These are phyloP conservation scores for Coprinopsis sp. DNA, from an alignment of 768 basidiomycete genomes.

Conservation along the genomic window DNA sequence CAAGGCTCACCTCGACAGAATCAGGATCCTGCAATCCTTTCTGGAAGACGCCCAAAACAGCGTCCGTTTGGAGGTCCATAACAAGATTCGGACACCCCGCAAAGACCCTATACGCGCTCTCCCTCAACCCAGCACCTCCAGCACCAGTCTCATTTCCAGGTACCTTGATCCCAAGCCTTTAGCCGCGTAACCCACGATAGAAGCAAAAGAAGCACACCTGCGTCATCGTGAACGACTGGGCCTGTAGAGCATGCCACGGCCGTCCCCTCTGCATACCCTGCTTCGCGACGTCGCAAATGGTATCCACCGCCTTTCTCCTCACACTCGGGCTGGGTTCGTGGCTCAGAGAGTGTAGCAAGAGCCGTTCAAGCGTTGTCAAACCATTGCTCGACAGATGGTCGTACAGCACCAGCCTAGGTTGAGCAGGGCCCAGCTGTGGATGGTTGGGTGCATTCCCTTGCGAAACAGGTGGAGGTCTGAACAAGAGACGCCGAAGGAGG, in stretches of 20 bases:
- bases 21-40: slow-evolving; percentile 63
- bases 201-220: no score
- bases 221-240: slow-evolving; percentile 64
- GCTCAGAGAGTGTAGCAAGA: slow-evolving; percentile 64
- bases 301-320: slow-evolving; percentile 68
- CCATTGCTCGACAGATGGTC: slow-evolving; percentile 70
- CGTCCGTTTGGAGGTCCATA: slow-evolving; percentile 70
- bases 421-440: slow-evolving; percentile 14
- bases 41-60: slow-evolving; percentile 61
- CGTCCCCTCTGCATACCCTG: slow-evolving; percentile 70
- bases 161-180: no score
- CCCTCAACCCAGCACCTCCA: slow-evolving; percentile 33
- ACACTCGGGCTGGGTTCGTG: slow-evolving; percentile 58
- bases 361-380: slow-evolving; percentile 62
- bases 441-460: slow-evolving; percentile 11
- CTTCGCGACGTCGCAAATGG: slow-evolving; percentile 71
- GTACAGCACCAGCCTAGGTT: slow-evolving; percentile 54
- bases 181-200: no score
- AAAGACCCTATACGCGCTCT: slow-evolving; percentile 68
- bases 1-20: slow-evolving; percentile 49
- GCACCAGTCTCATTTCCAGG: slow-evolving; percentile 16
- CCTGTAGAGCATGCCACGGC: slow-evolving; percentile 80
- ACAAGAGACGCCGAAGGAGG: slow-evolving; percentile 72
- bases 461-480: slow-evolving; percentile 46
- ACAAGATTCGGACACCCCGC: slow-evolving; percentile 71